phyloP scores from a whole-genome alignment of 306 rosid species.

The Begonia fuchsioides region DNA sequence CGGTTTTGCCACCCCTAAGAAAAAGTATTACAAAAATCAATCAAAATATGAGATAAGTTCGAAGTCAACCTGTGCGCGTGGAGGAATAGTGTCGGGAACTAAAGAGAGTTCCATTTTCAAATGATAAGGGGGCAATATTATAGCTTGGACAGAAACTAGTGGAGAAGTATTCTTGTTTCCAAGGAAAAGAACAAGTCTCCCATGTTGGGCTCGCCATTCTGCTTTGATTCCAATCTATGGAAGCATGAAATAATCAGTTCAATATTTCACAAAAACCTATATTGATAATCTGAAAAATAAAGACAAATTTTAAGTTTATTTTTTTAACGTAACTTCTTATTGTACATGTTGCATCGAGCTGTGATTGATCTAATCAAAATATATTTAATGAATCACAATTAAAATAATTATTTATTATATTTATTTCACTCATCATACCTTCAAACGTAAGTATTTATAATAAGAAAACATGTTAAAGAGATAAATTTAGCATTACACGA shows the following conservation, averaged over 20 bases:
- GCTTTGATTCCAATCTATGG: slow-evolving; percentile 85
- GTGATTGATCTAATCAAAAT: too few species aligned
- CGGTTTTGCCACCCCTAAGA: too few species aligned
- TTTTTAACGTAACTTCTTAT: too few species aligned
- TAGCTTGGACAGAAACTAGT: slow-evolving; percentile 79
- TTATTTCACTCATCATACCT: too few species aligned
- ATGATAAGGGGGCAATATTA: slow-evolving; percentile 78
- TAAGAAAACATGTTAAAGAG: too few species aligned
- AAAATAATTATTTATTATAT: too few species aligned
- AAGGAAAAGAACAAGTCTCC: slow-evolving; percentile 89
- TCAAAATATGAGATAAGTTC: neutral
- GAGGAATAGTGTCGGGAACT: slow-evolving; percentile 97
- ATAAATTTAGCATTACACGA: too few species aligned
- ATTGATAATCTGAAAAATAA: too few species aligned
- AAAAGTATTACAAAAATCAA: neutral
- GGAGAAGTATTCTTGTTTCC: slow-evolving; percentile 94
- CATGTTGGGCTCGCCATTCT: slow-evolving; percentile 89
- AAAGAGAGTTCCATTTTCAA: slow-evolving; percentile 80
- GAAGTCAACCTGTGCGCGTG: slow-evolving; percentile 81
- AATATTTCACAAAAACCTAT: slow-evolving; percentile 5
- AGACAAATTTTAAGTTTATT: too few species aligned
- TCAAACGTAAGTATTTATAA: too few species aligned
- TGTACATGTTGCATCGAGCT: too few species aligned
- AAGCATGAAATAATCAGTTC: slow-evolving; percentile 1
- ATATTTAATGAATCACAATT: too few species aligned